Percentiles rank a stretch among this genome's conserved stretches.
These are phyloP conservation scores for Pyrenochaeta sp. DNA, from an alignment of 2,329 filamentous ascomycete genomes.

Conservation along the genomic window DNA sequence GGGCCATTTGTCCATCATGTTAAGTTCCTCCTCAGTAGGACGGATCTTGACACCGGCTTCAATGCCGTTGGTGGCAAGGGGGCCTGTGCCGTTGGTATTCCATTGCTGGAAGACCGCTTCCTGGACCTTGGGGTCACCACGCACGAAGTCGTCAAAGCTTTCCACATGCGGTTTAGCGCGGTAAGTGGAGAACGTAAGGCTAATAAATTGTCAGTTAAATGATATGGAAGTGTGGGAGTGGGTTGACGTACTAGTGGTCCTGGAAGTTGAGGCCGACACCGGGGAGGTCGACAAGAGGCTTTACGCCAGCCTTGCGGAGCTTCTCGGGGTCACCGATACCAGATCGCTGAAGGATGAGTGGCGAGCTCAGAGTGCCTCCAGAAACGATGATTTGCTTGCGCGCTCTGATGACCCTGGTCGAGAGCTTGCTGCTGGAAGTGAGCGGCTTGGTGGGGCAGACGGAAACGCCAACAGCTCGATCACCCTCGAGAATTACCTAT, in stretches of 20 bases:
- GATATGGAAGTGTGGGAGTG: slow-evolving; percentile 9
- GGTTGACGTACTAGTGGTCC: slow-evolving; percentile 65
- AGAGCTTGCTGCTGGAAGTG: slow-evolving; percentile 57
- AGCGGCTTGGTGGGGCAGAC: slow-evolving; percentile 76
- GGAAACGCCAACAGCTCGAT: slow-evolving; percentile 74
- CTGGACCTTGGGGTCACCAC: slow-evolving; percentile 76
- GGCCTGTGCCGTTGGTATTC: slow-evolving; percentile 81
- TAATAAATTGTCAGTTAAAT: slow-evolving; percentile 6
- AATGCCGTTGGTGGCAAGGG: slow-evolving; percentile 79
- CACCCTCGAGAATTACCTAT: slow-evolving; percentile 73
- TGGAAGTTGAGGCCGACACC: slow-evolving; percentile 81
- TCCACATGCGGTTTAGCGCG: slow-evolving; percentile 78
- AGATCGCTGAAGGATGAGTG: slow-evolving; percentile 77
- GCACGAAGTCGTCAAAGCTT: slow-evolving; percentile 81
- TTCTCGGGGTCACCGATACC: slow-evolving; percentile 78
- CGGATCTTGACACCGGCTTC: slow-evolving; percentile 82
- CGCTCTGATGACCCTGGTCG: slow-evolving; percentile 69
- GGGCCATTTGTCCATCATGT: slow-evolving; percentile 75
- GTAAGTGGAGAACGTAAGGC: slow-evolving; percentile 73
- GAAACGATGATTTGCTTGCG: slow-evolving; percentile 79
- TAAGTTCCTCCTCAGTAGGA: slow-evolving; percentile 72
- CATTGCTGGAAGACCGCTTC: slow-evolving; percentile 79
- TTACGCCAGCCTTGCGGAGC: slow-evolving; percentile 72
- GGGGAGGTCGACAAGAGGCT: slow-evolving; percentile 74
- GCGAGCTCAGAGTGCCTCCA: slow-evolving; percentile 76